Conservation (phyloP, 345 rosid species). For the Eucalyptus melliodora region DNA sequence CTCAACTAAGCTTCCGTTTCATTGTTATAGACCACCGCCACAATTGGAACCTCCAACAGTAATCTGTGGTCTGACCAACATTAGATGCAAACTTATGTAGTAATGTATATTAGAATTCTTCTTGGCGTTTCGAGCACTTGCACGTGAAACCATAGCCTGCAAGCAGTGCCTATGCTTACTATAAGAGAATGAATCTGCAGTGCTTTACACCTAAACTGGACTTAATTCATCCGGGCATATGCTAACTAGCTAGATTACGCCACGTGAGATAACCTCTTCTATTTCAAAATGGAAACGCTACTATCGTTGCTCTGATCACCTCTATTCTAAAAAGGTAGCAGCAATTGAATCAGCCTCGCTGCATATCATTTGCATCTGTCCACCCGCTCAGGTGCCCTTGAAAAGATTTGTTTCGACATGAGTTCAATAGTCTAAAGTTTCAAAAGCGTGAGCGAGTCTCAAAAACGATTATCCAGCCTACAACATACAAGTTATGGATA, state of each 20-base stretch:
- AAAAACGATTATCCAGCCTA: background rate
- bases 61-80: background rate
- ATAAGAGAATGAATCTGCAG: background rate
- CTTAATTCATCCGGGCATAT: background rate
- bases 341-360: background rate
- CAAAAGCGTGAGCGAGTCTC: background rate
- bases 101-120: slow-evolving; percentile 5
- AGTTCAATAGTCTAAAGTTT: background rate
- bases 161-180: slow-evolving; percentile 16
- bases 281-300: slow-evolving; percentile 38
- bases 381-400: background rate
- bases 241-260: background rate
- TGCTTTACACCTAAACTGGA: background rate
- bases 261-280: slow-evolving; percentile 48
- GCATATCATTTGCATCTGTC: background rate
- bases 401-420: background rate
- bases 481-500: background rate
- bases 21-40: background rate
- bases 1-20: too few species aligned
- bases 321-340: slow-evolving; percentile 33
- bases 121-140: slow-evolving; percentile 47
- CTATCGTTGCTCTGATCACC: slow-evolving; percentile 75
- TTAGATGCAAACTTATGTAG: background rate
- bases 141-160: slow-evolving; percentile 84
- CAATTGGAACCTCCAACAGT: background rate